These are phyloP conservation scores for Phytophthora syringae DNA, from an alignment of 352 stramenopile genomes.

Conservation along the genomic window DNA sequence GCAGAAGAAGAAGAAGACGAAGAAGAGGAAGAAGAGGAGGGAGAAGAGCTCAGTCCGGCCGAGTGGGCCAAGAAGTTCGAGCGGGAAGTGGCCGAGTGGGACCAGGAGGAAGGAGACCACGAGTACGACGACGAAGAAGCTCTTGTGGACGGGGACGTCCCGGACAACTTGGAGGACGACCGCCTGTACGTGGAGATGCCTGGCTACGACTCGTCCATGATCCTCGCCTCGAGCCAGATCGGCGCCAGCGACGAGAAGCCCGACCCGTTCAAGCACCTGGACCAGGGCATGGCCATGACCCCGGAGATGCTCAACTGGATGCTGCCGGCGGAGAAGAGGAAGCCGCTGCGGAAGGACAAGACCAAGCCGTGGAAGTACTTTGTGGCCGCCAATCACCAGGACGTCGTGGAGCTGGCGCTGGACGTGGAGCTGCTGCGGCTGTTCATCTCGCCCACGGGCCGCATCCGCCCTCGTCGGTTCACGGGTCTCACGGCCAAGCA, in stretches of 20 bases:
- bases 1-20: constrained; percentile 11
- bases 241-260: constrained; percentile 39
- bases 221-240: constrained; percentile 57
- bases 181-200: constrained; percentile 82
- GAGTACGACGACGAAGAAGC: too few relatives aligned
- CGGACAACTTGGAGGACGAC: constrained; percentile 58
- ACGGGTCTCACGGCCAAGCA: constrained; percentile 88
- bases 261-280: constrained; percentile 58
- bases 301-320: constrained; percentile 90
- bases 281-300: constrained; percentile 56
- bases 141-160: background rate
- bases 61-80: constrained; percentile 79
- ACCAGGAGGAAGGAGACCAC: constrained; percentile 42
- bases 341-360: constrained; percentile 58
- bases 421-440: constrained; percentile 82
- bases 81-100: constrained; percentile 61
- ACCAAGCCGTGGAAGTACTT: constrained; percentile 86
- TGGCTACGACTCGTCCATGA: constrained; percentile 67
- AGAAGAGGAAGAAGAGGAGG: constrained; percentile 45
- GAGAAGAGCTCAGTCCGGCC: constrained; percentile 50
- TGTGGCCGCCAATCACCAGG: constrained; percentile 71
- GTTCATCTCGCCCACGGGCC: constrained; percentile 85
- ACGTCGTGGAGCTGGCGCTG: constrained; percentile 80
- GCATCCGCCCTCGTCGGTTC: constrained; percentile 82
- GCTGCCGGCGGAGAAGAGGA: constrained; percentile 65